Percentiles rank a stretch among this genome's conserved stretches.
Conservation (phyloP, 1,139 yeast genomes). For the Pichia cactophila region DNA sequence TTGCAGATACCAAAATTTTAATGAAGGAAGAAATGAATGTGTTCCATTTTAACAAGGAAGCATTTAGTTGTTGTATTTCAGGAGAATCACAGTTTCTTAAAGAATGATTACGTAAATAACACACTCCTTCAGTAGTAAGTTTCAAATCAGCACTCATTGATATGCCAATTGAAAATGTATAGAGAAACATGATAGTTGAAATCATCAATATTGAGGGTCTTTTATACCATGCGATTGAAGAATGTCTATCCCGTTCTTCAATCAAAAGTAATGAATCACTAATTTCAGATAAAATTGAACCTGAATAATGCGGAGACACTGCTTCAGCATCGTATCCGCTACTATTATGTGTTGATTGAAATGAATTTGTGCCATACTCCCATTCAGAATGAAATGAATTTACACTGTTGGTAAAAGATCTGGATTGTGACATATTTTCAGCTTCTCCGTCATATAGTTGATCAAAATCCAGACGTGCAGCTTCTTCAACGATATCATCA, state of each 20-base stretch:
- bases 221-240: constrained; percentile 22
- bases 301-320: constrained; percentile 2
- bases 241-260: constrained; percentile 20
- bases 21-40: constrained; percentile 18
- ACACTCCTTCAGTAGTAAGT: constrained; percentile 19
- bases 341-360: not conserved
- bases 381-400: not conserved
- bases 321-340: not conserved
- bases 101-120: constrained; percentile 12
- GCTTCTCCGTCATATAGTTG: constrained; percentile 16
- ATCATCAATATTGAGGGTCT: constrained; percentile 26
- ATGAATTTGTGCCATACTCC: not conserved
- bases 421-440: constrained; percentile 2
- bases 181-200: constrained; percentile 18
- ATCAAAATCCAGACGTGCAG: constrained; percentile 16
- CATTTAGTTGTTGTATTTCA: constrained; percentile 19
- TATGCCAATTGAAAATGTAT: constrained; percentile 17
- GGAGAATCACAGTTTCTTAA: constrained; percentile 16
- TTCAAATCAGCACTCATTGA: constrained; percentile 21
- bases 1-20: constrained; percentile 36
- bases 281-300: constrained; percentile 8
- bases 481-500: constrained; percentile 19
- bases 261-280: constrained; percentile 12
- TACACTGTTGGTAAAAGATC: not conserved
- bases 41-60: constrained; percentile 22